Evolutionary conservation across 2,329 filamentous ascomycete genomes (phyloP).

Genomic region (Colletotrichum limetticola): DNA sequence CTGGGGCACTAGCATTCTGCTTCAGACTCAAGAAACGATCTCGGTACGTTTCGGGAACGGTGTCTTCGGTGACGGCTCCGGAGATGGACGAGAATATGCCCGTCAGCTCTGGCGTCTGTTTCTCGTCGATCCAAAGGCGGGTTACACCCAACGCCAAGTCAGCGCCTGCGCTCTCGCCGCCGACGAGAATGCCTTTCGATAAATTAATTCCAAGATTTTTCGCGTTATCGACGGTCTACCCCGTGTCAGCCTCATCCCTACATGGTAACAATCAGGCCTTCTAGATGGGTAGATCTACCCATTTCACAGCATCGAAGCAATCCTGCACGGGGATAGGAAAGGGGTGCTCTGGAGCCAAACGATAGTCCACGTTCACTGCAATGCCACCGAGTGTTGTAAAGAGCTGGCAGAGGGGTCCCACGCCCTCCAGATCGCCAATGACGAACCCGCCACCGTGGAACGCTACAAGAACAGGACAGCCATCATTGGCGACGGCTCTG

Average conservation of each 20-base stretch:
- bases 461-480: constrained; percentile 40
- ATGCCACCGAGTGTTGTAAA: constrained; percentile 42
- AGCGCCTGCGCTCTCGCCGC: constrained; percentile 42
- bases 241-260: not conserved
- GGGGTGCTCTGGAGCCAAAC: constrained; percentile 43
- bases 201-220: constrained; percentile 39
- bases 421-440: constrained; percentile 40
- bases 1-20: constrained; percentile 40
- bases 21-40: constrained; percentile 42
- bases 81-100: constrained; percentile 41
- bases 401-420: constrained; percentile 39
- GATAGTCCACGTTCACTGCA: constrained; percentile 42
- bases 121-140: constrained; percentile 37
- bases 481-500: constrained; percentile 22
- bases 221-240: constrained; percentile 36
- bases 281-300: constrained; percentile 32
- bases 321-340: constrained; percentile 44
- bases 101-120: constrained; percentile 39
- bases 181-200: constrained; percentile 39
- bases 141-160: constrained; percentile 42
- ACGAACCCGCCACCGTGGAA: constrained; percentile 44
- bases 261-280: not conserved
- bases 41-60: constrained; percentile 42
- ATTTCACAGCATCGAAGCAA: constrained; percentile 42
- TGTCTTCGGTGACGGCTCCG: constrained; percentile 37